Percentiles rank a stretch among this genome's conserved stretches.
phyloP scores from a whole-genome alignment of 345 rosid genomes.

The Eucalyptus virginea region DNA sequence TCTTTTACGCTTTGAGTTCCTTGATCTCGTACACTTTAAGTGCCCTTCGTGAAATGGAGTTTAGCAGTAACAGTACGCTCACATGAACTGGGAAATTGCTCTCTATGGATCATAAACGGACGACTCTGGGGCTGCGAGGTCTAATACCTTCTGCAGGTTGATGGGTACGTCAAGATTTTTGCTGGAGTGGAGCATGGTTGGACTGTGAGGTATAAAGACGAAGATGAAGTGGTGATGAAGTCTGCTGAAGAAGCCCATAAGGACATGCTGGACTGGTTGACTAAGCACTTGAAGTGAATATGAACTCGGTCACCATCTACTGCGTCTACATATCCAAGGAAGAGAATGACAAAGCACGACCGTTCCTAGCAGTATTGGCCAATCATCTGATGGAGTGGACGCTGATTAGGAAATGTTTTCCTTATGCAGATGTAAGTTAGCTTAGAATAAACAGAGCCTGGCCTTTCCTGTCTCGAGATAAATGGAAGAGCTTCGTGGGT shows the following conservation, averaged over 20 bases:
- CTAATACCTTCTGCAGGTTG: not conserved
- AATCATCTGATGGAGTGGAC: not conserved
- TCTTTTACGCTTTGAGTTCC: not conserved
- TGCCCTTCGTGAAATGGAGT: not conserved
- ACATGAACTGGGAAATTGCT: not conserved
- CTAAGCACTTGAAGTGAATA: conserved; percentile 4
- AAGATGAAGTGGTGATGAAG: conserved; percentile 4
- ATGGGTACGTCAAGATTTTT: conserved; percentile 11
- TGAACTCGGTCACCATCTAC: not conserved
- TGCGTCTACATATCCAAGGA: not conserved
- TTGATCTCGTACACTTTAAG: not conserved
- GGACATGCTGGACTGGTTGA: conserved; percentile 17
- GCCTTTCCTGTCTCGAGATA: not conserved
- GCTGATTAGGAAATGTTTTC: not conserved
- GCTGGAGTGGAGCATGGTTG: conserved; percentile 17
- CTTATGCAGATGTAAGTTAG: not conserved
- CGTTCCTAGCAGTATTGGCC: not conserved
- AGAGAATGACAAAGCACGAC: not conserved
- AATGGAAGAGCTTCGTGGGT: not conserved
- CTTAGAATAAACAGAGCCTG: not conserved
- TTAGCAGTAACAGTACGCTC: not conserved
- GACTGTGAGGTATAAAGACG: conserved; percentile 7
- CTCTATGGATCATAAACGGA: not conserved
- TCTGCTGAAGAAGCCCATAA: conserved; percentile 10
- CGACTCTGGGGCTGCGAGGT: not conserved